Evolutionary conservation across 805 yeast genomes (phyloP), one percentile per base, ranked within the genome.

Genomic region (Zygotorulaspora danielsina): DNA sequence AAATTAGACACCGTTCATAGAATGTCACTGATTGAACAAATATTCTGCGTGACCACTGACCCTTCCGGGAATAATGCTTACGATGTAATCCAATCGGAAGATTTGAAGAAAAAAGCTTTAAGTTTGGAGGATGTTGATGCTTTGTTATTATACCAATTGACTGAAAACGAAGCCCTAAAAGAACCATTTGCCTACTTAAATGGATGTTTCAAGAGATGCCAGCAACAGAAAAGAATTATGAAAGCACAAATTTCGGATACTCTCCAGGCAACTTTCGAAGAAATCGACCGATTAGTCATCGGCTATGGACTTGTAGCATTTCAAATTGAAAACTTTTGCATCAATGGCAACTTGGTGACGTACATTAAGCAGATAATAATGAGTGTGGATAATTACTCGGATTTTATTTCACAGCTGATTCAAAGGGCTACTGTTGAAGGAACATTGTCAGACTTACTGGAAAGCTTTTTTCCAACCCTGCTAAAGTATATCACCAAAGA

Each of bases 271-370:
- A 41, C 77, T 5, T 60, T 78, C 36, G 67, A 71, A 39, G 78
- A 77, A 42, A 63, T 75, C 17, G 69, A 74, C 32, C 38, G 59
- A 33, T 39, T 56, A 21, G 53, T 58, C 6, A 50, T 59, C 10
- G 78, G 83, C 18, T 84, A 79, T 59, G 87, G 85, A 0, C 65
- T 80, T 19, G 79, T 84, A 16, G 61, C 80, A 16, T 79, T 84
- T 54, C 86, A 80, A 58, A 73, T 79, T 2, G 81, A 84, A 7
- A 89, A 81, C 39, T 63, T 63, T 38, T 46, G 59, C 16, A 36
- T 51, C 12, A 49, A 51, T 26, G 62, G 58, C 13, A 47, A 49
- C 25, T 47, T 50, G 6, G 36, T 39, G 16, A 21, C 35, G n/a
- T 57, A 57, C 39, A 40, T 63, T 7, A 46, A 42, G 29, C 62